Conservation (phyloP, 768 basidiomycete genomes). For the Xerocomellus intermedius region DNA sequence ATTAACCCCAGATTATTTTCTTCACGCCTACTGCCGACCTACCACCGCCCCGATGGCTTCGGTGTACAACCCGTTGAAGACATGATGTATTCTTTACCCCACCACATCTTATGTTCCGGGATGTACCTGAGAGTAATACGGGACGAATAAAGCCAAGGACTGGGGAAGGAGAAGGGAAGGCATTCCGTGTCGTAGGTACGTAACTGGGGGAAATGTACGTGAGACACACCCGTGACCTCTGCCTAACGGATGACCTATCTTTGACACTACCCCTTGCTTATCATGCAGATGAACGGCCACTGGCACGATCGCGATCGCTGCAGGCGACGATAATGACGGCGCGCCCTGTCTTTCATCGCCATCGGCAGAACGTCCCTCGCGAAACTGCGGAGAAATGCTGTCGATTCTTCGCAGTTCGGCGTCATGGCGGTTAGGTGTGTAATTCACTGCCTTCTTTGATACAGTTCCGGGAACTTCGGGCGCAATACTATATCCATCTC, state of each 20-base stretch:
- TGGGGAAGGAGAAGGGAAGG: conserved; percentile 6
- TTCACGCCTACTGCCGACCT: neutral
- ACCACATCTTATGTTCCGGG: neutral
- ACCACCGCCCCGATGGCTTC: neutral
- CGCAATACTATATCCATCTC: conserved; percentile 14
- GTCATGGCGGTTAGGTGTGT: neutral
- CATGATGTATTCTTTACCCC: neutral
- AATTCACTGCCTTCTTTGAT: conserved; percentile 10
- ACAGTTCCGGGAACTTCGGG: conserved; percentile 12
- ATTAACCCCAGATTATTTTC: conserved; percentile 4
- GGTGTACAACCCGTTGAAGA: neutral
- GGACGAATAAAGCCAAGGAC: neutral
- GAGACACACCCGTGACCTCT: conserved; percentile 2
- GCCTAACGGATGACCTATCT: neutral
- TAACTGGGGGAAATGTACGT: conserved; percentile 16
- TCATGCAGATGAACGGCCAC: neutral
- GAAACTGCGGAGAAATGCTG: neutral
- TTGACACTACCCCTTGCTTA: neutral
- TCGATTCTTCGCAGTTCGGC: conserved; percentile 14
- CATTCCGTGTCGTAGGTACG: conserved; percentile 9
- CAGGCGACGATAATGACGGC: neutral
- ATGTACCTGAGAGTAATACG: neutral
- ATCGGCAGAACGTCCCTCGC: neutral
- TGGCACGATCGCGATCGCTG: conserved; percentile 14
- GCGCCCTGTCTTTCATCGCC: neutral